Conservation (phyloP, 805 yeast genomes). For the Saturnispora sekii region DNA sequence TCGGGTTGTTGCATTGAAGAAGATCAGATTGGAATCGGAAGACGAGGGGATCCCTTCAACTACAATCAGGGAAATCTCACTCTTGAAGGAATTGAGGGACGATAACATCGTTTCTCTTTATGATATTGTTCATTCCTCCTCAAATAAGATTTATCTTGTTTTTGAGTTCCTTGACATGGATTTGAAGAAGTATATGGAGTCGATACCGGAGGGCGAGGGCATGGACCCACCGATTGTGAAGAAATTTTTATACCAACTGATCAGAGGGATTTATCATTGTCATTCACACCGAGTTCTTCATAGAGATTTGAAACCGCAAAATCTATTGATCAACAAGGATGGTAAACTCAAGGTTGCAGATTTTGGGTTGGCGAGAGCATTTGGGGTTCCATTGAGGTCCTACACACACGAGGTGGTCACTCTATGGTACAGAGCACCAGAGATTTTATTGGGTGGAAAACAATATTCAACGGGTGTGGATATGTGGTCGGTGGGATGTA, state of each 20-base stretch:
- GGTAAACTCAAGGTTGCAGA: constrained; percentile 88
- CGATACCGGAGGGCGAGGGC: constrained; percentile 84
- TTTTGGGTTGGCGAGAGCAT: constrained; percentile 94
- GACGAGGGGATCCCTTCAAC: constrained; percentile 99
- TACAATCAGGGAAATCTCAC: constrained; percentile 91
- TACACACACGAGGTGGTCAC: constrained; percentile 98
- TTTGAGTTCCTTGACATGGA: constrained; percentile 92
- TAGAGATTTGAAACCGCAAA: constrained; percentile 95
- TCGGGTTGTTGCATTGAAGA: constrained; percentile 91
- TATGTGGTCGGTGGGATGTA: constrained; percentile 98
- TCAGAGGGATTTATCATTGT: constrained; percentile 86
- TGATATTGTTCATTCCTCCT: constrained; percentile 92
- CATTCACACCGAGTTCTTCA: constrained; percentile 92
- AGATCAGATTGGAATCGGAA: constrained; percentile 90
- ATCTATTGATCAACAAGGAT: constrained; percentile 86
- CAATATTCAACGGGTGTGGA: constrained; percentile 98
- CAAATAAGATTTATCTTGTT: constrained; percentile 84
- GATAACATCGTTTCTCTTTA: constrained; percentile 85
- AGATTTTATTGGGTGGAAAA: constrained; percentile 88
- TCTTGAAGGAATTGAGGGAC: constrained; percentile 87
- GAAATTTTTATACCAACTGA: constrained; percentile 83
- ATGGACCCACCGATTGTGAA: constrained; percentile 86
- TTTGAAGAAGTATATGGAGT: constrained; percentile 93
- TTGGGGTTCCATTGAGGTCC: constrained; percentile 94
- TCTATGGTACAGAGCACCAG: constrained; percentile 96